Evolutionary conservation across 306 rosid species (phyloP).

Genomic region (Castanopsis chinensis): DNA sequence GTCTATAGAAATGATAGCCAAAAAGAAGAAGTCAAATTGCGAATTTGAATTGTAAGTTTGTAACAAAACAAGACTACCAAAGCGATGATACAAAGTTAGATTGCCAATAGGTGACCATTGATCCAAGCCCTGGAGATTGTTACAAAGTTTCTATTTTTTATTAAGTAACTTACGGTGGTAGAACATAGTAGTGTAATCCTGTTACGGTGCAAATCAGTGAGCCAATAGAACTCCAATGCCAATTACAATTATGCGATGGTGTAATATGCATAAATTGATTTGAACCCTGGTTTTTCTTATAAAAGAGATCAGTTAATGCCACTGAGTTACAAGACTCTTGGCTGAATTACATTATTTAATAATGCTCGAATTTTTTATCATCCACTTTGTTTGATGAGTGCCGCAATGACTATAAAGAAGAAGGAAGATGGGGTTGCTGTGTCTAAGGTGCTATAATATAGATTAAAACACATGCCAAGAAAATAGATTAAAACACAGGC

Average conservation of each 20-base stretch:
- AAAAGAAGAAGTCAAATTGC: too few species aligned
- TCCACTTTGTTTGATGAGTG: neutral
- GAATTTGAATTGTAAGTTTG: neutral
- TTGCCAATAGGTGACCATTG: neutral
- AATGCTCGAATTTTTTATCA: neutral
- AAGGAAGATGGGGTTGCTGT: neutral
- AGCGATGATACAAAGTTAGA: neutral
- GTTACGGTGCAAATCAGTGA: neutral
- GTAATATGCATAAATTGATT: neutral
- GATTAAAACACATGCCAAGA: neutral
- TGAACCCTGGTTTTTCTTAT: neutral
- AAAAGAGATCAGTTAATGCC: too few species aligned
- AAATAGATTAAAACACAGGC: too few species aligned
- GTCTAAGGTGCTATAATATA: neutral
- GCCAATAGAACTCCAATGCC: neutral
- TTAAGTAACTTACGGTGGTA: neutral
- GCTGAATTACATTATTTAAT: neutral
- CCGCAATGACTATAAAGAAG: neutral
- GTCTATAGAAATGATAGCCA: neutral
- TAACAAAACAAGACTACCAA: neutral
- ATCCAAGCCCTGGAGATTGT: neutral
- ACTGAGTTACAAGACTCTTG: too few species aligned
- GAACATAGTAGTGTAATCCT: neutral
- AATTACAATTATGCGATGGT: neutral
- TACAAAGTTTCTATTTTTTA: neutral